Conservation (phyloP, 257 asterid species). For the Thymus quinquecostatus region DNA sequence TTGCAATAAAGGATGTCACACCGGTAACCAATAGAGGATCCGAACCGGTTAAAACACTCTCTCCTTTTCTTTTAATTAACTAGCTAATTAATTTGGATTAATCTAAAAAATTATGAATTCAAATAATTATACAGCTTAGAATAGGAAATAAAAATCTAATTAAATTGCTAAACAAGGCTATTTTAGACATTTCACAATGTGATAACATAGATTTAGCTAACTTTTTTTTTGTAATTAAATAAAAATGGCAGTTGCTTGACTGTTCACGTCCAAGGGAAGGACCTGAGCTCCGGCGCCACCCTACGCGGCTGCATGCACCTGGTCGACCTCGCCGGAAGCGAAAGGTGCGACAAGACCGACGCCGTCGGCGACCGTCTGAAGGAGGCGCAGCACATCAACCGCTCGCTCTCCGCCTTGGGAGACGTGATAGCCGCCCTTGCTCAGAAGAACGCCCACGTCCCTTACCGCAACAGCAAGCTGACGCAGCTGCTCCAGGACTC, state of each 20-base stretch:
- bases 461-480: constrained; percentile 62
- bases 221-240: too few species aligned
- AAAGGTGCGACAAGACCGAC: constrained; percentile 59
- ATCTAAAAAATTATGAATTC: too few species aligned
- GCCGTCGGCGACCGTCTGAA: constrained; percentile 58
- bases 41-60: too few species aligned
- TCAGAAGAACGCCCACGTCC: constrained; percentile 56
- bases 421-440: constrained; percentile 64
- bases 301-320: constrained; percentile 64
- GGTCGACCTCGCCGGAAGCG: constrained; percentile 78
- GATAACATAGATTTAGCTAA: too few species aligned
- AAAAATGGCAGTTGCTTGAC: constrained; percentile 47
- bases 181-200: too few species aligned
- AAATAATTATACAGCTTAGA: too few species aligned
- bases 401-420: constrained; percentile 62
- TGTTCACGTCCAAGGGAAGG: constrained; percentile 58
- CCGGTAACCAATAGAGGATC: too few species aligned
- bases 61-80: too few species aligned
- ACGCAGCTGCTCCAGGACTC: constrained; percentile 70
- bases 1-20: too few species aligned
- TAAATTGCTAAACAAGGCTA: too few species aligned
- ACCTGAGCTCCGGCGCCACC: constrained; percentile 43
- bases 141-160: too few species aligned
- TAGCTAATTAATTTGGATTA: too few species aligned
- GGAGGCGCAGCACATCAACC: constrained; percentile 63